Evolutionary conservation across 2,329 filamentous ascomycete species (phyloP), one percentile per base, ranked within the genome.

Genomic region (Fusarium setosum): DNA sequence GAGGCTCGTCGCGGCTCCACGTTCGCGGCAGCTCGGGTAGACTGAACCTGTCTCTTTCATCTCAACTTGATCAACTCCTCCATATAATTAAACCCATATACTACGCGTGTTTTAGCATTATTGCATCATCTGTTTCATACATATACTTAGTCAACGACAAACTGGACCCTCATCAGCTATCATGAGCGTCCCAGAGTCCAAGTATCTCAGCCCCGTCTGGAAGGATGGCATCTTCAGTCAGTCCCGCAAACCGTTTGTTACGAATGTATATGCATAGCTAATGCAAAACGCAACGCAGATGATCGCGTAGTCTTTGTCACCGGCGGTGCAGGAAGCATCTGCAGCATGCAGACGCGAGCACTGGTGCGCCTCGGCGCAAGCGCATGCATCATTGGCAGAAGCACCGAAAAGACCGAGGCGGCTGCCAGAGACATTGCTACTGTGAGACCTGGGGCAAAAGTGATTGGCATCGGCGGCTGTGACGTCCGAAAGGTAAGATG

Each of bases 241-340:
- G 84, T 66, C 31, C 41, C 50, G 23, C 52, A 21, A 12, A 23
- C 13, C 54, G 20, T 17, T 34, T 13, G n/a, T 47, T 8, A 18
- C n/a, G 17, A 26, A 17, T 49, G 15, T 13, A 37, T 38, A 4
- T 20, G 17, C 18, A 44, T 38, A 17, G 17, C 52, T 68, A 18
- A 72, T 29, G 23, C 17, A 32, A 24, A n/a, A 17, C n/a, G 23
- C 21, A 9, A 9, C 42, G 12, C 72, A 96, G 93, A 90, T 65
- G 89, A 90, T 75, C 95, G 96, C 73, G 94, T 98, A 41, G 88
- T 95, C 69, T 97, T 98, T 80, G 96, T 96, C 74, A 99, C 96
- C 4, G 96, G 96, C 59, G 96, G 96, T 51, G 94, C 94, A 6
- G 95, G 96, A 55, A 91, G 92, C 23, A 98, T 99, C 74, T 97